Conservation (phyloP, 1,284 basidiomycete genomes). For the Polyporus tsugae region DNA sequence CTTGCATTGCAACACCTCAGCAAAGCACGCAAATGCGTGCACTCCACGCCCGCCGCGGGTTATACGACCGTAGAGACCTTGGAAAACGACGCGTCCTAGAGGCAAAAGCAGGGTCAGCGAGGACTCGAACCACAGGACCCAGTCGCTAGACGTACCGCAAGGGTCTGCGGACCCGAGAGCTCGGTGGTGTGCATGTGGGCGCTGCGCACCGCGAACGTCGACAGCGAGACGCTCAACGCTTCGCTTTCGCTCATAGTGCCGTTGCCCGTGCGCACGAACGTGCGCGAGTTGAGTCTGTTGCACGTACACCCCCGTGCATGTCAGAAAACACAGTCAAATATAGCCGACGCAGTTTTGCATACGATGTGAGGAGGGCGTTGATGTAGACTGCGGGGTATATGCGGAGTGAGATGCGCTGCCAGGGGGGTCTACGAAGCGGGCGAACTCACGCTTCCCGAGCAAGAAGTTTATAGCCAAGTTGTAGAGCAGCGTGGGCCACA, state of each 20-base stretch:
- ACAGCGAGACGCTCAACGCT: not conserved
- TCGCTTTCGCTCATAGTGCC: not conserved
- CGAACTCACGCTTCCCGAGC: not conserved
- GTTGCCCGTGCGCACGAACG: not conserved
- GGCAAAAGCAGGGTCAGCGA: not conserved
- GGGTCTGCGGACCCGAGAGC: not conserved
- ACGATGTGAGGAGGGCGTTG: constrained; percentile 1
- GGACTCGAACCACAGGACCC: not conserved
- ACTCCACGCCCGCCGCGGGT: too few relatives aligned
- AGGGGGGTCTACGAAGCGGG: not conserved
- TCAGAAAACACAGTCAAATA: too few relatives aligned
- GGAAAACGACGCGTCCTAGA: not conserved
- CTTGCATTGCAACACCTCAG: too few relatives aligned
- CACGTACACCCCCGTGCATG: too few relatives aligned
- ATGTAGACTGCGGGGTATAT: not conserved
- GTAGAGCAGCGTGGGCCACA: not conserved
- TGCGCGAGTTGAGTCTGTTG: not conserved
- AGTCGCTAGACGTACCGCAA: not conserved
- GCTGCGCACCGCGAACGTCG: not conserved
- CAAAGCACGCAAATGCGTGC: too few relatives aligned
- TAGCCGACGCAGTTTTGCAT: not conserved
- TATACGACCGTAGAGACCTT: not conserved
- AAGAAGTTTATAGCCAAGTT: not conserved
- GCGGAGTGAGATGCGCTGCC: not conserved
- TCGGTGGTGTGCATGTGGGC: not conserved